These are phyloP conservation scores for Ilex paraguariensis DNA, from an alignment of 305 asterid genomes.

Conservation along the genomic window DNA sequence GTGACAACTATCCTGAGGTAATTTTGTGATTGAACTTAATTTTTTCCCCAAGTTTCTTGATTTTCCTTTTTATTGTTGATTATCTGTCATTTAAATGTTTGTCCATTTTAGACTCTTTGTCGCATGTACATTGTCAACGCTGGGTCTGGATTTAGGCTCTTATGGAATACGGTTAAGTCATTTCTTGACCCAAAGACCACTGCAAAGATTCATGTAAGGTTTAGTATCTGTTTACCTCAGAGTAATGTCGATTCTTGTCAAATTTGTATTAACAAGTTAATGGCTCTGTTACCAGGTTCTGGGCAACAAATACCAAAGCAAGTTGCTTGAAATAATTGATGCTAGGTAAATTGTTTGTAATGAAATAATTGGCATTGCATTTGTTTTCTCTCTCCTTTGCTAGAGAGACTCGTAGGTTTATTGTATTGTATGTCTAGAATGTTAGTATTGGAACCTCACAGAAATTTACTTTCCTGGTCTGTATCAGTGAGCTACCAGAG, in stretches of 20 bases:
- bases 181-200: slow-evolving; percentile 99
- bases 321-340: slow-evolving; percentile 84
- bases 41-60: background rate
- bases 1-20: slow-evolving; percentile 96
- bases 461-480: slow-evolving; percentile 4
- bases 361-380: no score
- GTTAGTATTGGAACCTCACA: no score
- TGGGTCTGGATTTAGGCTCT: slow-evolving; percentile 92
- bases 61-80: slow-evolving; percentile 5
- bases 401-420: no score
- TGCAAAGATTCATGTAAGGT: slow-evolving; percentile 74
- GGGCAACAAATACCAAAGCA: slow-evolving; percentile 88
- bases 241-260: background rate
- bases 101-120: slow-evolving; percentile 53
- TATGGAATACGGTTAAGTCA: slow-evolving; percentile 96
- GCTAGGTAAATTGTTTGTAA: slow-evolving; percentile 47
- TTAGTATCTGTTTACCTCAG: background rate
- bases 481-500: slow-evolving; percentile 83
- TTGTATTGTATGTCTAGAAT: no score
- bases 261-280: background rate
- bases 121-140: slow-evolving; percentile 98
- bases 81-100: slow-evolving; percentile 4
- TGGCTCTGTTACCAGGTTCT: slow-evolving; percentile 47
- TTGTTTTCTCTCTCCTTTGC: no score
- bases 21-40: background rate